Evolutionary conservation across 768 basidiomycete genomes (phyloP), one percentile per base, ranked within the genome.

Genomic region (Russula abietina): DNA sequence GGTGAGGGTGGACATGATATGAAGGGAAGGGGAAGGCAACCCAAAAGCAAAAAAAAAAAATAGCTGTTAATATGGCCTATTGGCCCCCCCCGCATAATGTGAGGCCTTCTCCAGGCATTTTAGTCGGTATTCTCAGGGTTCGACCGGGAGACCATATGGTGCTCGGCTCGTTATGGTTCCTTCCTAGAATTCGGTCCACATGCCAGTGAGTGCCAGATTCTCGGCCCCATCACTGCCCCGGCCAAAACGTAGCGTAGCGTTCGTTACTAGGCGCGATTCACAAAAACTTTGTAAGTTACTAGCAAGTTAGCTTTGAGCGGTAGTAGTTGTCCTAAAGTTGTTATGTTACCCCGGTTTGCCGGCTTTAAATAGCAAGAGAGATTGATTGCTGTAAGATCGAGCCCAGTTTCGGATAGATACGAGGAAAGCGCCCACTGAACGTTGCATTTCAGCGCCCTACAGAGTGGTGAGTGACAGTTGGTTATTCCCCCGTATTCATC

Each of bases 1-100:
- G 62, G 66, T 64, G 19, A 41, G 9, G 32, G 55, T 56, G 52
- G 62, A 64, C 65, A 66, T 68, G n/a, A n/a, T 30, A 2, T 19
- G 24, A 19, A 24, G 16, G 53, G 24, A 49, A 51, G 19, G 32
- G 12, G 32, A 17, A 11, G 50, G 16, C 19, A 33, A 32, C 17
- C 30, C 19, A 32, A n/a, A 52, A 1, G 26, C 26, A 26, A 51
- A 51, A 30, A 30, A 51, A 30, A 30, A 30, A 30, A 30, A 10
- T 30, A 17, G 48, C 48, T 28, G n/a, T 26, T 55, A 55, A 22
- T 41, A 55, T 39, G 55, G 24, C 16, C n/a, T n/a, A n/a, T n/a
- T n/a, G n/a, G n/a, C n/a, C n/a, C n/a, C n/a, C n/a, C 38, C 38
- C 2, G 24, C 7, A 41, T 43, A 43, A 41, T 43, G n/a, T 19